Evolutionary conservation across 495 filamentous ascomycete genomes (phyloP), one percentile per base, ranked within the genome.

Genomic region (Aspergillus carlsbadensis): DNA sequence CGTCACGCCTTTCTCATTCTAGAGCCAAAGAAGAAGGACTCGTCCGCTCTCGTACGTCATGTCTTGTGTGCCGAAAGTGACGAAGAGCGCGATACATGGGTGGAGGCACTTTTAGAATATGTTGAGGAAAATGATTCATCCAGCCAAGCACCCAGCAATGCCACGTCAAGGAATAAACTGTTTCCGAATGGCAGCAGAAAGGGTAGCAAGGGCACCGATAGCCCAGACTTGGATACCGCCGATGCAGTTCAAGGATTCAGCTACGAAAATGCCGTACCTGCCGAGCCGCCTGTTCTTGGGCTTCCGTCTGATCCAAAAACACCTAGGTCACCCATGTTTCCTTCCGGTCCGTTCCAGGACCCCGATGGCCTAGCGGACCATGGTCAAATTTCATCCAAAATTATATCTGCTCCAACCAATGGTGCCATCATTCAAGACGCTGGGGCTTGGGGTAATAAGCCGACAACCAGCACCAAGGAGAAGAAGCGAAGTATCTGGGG

Each of bases 1-100:
- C 87, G 94, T 10, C 94, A 98, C 75, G 94, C 95, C 5, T 98
- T 98, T 71, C 77, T 98, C 43, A 88, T 98, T 50, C 64, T 96
- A 36, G 94, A 98, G 69, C 92, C 92, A 1, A 98, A 98, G 76
- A 90, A 90, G 70, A 98, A 97, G 69, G 95, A 98, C 70, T 90
- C 92, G 5, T 87, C 79, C 15, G 94, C 87, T 60, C 79, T 91
- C 39, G 90, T 96, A n/a, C 88, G 92, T 41, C 94, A 98, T 71
- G 91, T 98, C 8, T 74, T 98, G 14, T 98, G 94, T 64, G 92
- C 93, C 5, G 94, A 98, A 71, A 98, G 88, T 64, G 94, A 98
- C 65, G 77, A 81, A 46, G 95, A 98, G 75, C 83, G 94, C 44
- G 94, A 98, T 71, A 79, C 87, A 29, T 98, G 94, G 94, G 93